These are phyloP conservation scores for Phyllosticta citrichinensis DNA, from an alignment of 2,329 filamentous ascomycete species.

Conservation along the genomic window DNA sequence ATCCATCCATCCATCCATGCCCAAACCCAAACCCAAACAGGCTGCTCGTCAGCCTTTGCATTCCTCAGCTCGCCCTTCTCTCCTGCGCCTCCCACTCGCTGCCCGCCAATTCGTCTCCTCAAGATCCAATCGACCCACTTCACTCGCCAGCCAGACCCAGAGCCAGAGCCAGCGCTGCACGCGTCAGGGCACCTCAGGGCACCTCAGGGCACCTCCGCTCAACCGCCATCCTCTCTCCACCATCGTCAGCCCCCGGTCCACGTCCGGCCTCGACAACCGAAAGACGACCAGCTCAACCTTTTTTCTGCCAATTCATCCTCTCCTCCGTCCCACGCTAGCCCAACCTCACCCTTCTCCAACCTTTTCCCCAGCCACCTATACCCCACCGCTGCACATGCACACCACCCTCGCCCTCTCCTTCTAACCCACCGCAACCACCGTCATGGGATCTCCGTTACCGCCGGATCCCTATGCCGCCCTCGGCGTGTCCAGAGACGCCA, in stretches of 20 bases:
- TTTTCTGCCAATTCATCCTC: background rate
- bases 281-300: background rate
- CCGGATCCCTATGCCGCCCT: slow-evolving; percentile 73
- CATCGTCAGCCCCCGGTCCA: background rate
- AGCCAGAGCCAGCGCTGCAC: too few relatives aligned
- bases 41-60: background rate
- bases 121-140: too few relatives aligned
- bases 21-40: background rate
- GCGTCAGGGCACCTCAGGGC: too few relatives aligned
- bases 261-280: background rate
- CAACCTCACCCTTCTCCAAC: background rate
- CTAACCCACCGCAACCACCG: slow-evolving; percentile 26
- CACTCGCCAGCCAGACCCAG: too few relatives aligned
- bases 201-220: background rate
- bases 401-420: slow-evolving; percentile 1
- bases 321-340: background rate
- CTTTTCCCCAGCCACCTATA: slow-evolving; percentile 9
- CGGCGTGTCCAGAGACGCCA: slow-evolving; percentile 62
- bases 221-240: background rate
- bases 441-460: slow-evolving; percentile 37
- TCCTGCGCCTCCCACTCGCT: background rate
- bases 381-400: slow-evolving; percentile 8
- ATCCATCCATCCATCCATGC: background rate
- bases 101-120: background rate
- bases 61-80: background rate